A percentile compares a stretch with the other conserved stretches of the same genome.
phyloP scores from a whole-genome alignment of 768 basidiomycete genomes.

The Agrocybe praecox region DNA sequence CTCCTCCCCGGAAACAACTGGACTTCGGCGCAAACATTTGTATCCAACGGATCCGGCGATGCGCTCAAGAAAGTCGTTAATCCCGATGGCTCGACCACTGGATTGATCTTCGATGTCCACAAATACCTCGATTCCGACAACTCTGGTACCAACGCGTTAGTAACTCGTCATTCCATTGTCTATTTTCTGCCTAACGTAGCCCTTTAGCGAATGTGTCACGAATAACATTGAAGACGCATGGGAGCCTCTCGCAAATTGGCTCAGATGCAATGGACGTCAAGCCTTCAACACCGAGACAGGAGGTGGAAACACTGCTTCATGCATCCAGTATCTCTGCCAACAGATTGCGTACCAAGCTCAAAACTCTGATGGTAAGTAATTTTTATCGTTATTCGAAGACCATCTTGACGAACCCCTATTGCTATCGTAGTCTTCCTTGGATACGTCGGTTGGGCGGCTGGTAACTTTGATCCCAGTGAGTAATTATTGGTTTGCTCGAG shows the following conservation, averaged over 20 bases:
- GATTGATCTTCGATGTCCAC: conserved; percentile 64
- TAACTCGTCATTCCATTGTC: neutral
- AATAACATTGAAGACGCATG: conserved; percentile 53
- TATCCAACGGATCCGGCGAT: conserved; percentile 52
- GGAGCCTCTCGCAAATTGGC: conserved; percentile 48
- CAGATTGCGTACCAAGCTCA: conserved; percentile 47
- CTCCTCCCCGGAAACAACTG: conserved; percentile 63
- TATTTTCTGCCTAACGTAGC: neutral
- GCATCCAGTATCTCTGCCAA: conserved; percentile 45
- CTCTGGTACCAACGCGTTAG: conserved; percentile 32
- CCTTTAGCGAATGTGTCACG: conserved; percentile 45
- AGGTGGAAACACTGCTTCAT: conserved; percentile 56
- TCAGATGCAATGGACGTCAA: conserved; percentile 51
- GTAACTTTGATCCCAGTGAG: conserved; percentile 44
- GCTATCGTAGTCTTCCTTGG: conserved; percentile 46
- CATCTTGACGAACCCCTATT: neutral
- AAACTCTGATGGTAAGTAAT: conserved; percentile 48
- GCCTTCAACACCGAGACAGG: conserved; percentile 67
- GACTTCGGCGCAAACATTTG: conserved; percentile 52
- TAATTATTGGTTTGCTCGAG: neutral
- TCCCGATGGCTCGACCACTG: conserved; percentile 43
- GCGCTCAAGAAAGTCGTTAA: conserved; percentile 48
- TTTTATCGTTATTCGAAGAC: neutral
- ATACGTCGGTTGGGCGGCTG: conserved; percentile 60
- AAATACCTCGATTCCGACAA: conserved; percentile 62